Conservation (phyloP, 176 grass and related monocot genomes). For the Carex pumila region DNA sequence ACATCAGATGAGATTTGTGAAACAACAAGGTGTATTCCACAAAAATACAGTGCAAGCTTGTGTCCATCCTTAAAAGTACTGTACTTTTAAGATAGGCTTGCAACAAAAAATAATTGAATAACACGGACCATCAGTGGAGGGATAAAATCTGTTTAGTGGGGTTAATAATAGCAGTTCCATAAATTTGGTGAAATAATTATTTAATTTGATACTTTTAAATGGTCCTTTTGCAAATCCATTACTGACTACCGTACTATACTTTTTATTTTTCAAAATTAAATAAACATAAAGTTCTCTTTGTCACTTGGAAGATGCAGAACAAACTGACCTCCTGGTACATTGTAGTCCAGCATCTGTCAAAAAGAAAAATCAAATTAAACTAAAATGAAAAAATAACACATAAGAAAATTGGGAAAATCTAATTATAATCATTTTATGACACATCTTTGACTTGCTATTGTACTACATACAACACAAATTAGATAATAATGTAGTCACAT, state of each 20-base stretch:
- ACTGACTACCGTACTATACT: background rate
- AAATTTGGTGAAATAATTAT: background rate
- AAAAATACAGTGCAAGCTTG: background rate
- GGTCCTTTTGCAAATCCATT: background rate
- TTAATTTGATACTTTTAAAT: background rate
- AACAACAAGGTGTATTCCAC: no score
- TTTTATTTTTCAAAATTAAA: background rate
- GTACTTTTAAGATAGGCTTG: background rate
- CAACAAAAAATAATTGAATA: background rate
- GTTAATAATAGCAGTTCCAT: background rate
- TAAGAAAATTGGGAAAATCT: slow-evolving; percentile 10
- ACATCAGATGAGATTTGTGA: no score
- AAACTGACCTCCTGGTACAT: slow-evolving; percentile 78
- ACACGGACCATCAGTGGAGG: background rate
- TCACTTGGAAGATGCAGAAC: background rate
- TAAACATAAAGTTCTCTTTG: background rate
- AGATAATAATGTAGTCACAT: background rate
- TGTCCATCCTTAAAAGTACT: background rate
- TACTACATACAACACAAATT: background rate
- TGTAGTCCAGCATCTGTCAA: slow-evolving; percentile 94
- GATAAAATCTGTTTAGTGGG: background rate
- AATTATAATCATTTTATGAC: slow-evolving; percentile 3
- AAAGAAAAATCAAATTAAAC: slow-evolving; percentile 21
- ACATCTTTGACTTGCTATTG: background rate
- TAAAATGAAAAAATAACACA: background rate